Conservation (phyloP, 768 basidiomycete genomes). For the Podaxis pistillaris region DNA sequence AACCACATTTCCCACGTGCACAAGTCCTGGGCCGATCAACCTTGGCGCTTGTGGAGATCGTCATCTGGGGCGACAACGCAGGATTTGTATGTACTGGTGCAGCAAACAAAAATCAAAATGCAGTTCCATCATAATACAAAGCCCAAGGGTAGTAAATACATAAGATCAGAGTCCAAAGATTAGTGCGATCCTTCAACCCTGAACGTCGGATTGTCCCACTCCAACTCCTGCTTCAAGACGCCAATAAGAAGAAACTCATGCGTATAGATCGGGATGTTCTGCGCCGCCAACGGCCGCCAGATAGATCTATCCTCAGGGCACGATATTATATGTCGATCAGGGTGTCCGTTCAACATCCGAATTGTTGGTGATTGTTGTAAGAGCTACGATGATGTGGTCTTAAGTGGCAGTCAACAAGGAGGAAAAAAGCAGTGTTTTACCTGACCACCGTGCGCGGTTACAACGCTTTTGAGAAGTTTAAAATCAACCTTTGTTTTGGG, state of each 20-base stretch:
- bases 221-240: slow-evolving; percentile 63
- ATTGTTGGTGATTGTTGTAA: slow-evolving; percentile 49
- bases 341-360: slow-evolving; percentile 50
- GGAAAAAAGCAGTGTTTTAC: slow-evolving; percentile 34
- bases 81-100: not conserved
- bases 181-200: slow-evolving; percentile 22
- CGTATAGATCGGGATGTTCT: slow-evolving; percentile 59
- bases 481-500: slow-evolving; percentile 56
- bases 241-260: slow-evolving; percentile 66
- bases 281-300: slow-evolving; percentile 58
- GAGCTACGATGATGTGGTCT: slow-evolving; percentile 28
- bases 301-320: slow-evolving; percentile 59
- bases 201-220: slow-evolving; percentile 51
- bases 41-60: too few species aligned
- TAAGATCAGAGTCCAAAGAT: not conserved
- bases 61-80: too few species aligned
- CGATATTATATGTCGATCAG: slow-evolving; percentile 62
- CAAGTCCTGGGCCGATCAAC: too few species aligned
- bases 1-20: not conserved
- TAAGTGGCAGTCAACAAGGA: slow-evolving; percentile 2
- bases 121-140: not conserved
- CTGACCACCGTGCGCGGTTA: slow-evolving; percentile 69
- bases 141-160: not conserved
- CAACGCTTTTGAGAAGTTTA: slow-evolving; percentile 66
- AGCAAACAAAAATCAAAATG: not conserved